Evolutionary conservation across 2,329 filamentous ascomycete genomes (phyloP), one percentile per base, ranked within the genome.

Genomic region (Paecilomyces formosus): DNA sequence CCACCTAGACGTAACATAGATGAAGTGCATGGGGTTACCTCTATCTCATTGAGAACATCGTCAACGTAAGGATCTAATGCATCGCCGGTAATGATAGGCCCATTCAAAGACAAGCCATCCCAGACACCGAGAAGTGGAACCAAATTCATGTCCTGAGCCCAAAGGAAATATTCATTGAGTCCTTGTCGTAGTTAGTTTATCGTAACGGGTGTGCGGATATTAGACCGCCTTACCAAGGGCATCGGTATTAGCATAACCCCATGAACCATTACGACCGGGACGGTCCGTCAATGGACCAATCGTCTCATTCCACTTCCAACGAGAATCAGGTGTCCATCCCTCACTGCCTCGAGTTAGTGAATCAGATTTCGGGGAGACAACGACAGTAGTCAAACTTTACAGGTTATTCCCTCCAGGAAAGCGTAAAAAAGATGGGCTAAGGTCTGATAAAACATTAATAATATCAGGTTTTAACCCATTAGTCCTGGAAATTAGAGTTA

Each of bases 391-490:
- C 30, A 31, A 31, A 6, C 5, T 5, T 15, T 24, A 53, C 12
- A 80, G 64, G 67, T 81, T 81, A 65, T 81, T 82, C 26, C 80
- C 80, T 24, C 80, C 79, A 1, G 80, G 80, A 61, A 82, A 81
- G 1, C 79, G 75, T 8, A 82, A 71, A 66, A 81, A 79, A 60
- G 68, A 72, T 65, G 78, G 72, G 53, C 74, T 74, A 60, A 78
- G 67, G 51, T 71, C 75, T 30, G 69, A 68, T 52, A 79, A 70
- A 15, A 72, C 72, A 59, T 80, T 70, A 8, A 74, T 76, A 39
- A 81, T 69, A 57, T 81, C 79, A 30, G 75, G 66, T 24, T 78
- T 69, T 18, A 80, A 63, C 26, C 79, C 79, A 62, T 81, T 81
- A 60, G 72, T 70, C 24, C 78, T 70, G 61, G 73, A 54, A 22